Conservation (phyloP, 2,329 filamentous ascomycete genomes). For the Aureobasidium mangrovei region DNA sequence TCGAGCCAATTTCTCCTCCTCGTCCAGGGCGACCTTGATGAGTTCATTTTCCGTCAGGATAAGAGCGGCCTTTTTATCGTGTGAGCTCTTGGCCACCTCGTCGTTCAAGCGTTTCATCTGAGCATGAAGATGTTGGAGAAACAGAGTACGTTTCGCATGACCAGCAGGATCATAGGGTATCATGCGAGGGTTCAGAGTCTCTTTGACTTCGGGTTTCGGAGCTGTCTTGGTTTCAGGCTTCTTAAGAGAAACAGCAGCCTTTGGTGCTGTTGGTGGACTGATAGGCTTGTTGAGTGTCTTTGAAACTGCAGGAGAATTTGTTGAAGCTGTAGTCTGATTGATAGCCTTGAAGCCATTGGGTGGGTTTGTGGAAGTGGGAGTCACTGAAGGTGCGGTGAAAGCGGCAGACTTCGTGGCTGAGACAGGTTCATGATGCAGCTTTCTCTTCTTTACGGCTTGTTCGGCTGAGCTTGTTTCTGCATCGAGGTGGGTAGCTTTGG, state of each 20-base stretch:
- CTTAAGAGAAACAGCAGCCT: neutral
- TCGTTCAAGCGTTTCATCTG: slow-evolving; percentile 60
- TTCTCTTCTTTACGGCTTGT: slow-evolving; percentile 24
- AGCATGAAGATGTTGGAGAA: slow-evolving; percentile 53
- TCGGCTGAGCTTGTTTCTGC: neutral
- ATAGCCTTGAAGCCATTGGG: neutral
- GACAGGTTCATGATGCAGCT: slow-evolving; percentile 17
- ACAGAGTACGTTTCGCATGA: slow-evolving; percentile 27
- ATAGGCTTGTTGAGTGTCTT: slow-evolving; percentile 14
- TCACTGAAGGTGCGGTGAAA: neutral
- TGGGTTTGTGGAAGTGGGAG: neutral
- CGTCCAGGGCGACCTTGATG: slow-evolving; percentile 60
- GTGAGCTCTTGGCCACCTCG: slow-evolving; percentile 46
- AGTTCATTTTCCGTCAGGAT: slow-evolving; percentile 56
- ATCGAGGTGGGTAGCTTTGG: neutral
- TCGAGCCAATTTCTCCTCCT: slow-evolving; percentile 67
- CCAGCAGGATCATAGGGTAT: slow-evolving; percentile 44
- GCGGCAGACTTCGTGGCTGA: neutral
- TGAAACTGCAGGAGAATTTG: neutral
- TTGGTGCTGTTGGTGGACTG: slow-evolving; percentile 10
- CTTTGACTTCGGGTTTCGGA: slow-evolving; percentile 13
- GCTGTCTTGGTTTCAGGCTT: neutral
- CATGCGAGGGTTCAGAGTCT: slow-evolving; percentile 55
- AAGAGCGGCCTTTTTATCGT: slow-evolving; percentile 44
- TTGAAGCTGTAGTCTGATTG: slow-evolving; percentile 19